These are phyloP conservation scores for Umbelopsis sp. DNA, from an alignment of 371 early-diverging fungal genomes.

Conservation along the genomic window DNA sequence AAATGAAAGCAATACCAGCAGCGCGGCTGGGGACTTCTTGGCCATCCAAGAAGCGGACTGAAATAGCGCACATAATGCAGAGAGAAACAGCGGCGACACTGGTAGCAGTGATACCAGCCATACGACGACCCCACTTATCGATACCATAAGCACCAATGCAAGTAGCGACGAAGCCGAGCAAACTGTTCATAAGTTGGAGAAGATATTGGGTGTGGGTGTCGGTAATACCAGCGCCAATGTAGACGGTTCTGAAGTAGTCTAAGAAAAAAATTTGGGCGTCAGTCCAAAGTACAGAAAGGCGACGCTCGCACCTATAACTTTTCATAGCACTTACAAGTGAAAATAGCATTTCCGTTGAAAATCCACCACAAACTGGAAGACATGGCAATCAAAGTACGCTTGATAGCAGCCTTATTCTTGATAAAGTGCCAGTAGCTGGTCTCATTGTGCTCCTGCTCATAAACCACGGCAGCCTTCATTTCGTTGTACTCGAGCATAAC, in stretches of 20 bases:
- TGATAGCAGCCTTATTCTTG: constrained; percentile 15
- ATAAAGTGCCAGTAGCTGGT: constrained; percentile 12
- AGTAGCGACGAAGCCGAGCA: constrained; percentile 55
- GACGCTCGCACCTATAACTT: not conserved
- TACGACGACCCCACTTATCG: constrained; percentile 47
- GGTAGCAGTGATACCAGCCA: constrained; percentile 46
- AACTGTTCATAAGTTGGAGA: constrained; percentile 35
- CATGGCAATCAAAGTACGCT: constrained; percentile 20
- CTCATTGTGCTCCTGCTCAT: constrained; percentile 14
- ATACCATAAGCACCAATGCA: constrained; percentile 66
- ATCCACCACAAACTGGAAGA: constrained; percentile 19
- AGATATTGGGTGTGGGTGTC: constrained; percentile 6
- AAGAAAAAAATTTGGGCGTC: too few relatives aligned
- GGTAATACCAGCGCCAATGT: constrained; percentile 1
- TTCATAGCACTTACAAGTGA: not conserved
- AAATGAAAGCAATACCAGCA: constrained; percentile 41
- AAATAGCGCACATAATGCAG: constrained; percentile 28
- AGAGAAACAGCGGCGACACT: constrained; percentile 40
- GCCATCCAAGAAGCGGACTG: not conserved
- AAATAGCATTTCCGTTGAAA: constrained; percentile 18
- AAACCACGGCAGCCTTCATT: constrained; percentile 19
- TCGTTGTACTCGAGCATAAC: constrained; percentile 20
- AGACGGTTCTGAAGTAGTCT: constrained; percentile 13
- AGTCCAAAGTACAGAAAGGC: not conserved
- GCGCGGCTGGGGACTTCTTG: not conserved